Base-by-base conservation (phyloP, 805 yeast species). In the Monosporozyma unispora region DNA sequence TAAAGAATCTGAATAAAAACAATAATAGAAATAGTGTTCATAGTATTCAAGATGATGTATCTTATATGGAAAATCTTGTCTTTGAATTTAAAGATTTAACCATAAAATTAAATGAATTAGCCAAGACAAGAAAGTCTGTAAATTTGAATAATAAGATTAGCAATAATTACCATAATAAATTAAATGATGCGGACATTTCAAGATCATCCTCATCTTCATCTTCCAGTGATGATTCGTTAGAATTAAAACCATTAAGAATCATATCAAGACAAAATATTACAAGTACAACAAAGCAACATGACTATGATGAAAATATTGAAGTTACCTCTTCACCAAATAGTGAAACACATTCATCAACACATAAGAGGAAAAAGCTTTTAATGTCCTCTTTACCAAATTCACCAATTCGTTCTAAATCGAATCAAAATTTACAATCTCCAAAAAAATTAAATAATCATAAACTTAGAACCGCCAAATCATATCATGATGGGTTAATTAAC, bases 51-150 rank as follows among this genome's bases (percentile, higher is more conserved):
- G 27, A 44, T 39, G 52, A 51, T 25, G 52, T 52, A 19, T 53
- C 50, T 22, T 52, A 54, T 45, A 53, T 62, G 16, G 58, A 59
- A 46, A 50, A 59, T 35, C 46, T 63, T 39, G 57, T 63, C 2
- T 53, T 48, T 45, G 65, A 62, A 46, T 63, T 60, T 49, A 59
- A 60, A 39, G 59, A 57, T 41, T 52, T 63, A 12, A 58, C 62
- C 3, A 28, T 43, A 11, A 57, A 54, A 46, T 46, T 63, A 35
- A 61, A 61, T 48, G 63, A 59, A 14, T 45, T 62, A 38, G 57
- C 63, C 3, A 31, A 31, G 10, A 35, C 45, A 12, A 46, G 52
- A 10, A 45, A 48, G 19, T 39, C 27, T 39, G 27, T 39, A 2
- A 39, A 19, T 11, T 21, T 21, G 9, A 37, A 16, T 33, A 14